phyloP scores from a whole-genome alignment of 768 basidiomycete species.

The Coprinopsis strossmayeri region DNA sequence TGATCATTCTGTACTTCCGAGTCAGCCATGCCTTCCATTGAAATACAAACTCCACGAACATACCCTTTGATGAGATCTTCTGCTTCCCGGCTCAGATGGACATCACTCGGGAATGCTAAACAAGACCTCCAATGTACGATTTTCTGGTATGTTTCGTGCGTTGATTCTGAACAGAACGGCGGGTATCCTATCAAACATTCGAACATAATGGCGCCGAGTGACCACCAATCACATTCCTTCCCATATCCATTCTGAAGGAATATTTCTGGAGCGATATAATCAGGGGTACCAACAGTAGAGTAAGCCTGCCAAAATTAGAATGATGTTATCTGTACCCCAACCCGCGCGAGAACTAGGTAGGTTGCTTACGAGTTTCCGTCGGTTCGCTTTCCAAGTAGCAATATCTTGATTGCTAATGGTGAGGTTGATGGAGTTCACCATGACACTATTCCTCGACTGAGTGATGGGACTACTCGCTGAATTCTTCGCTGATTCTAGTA shows the following conservation, averaged over 20 bases:
- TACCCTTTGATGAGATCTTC: slow-evolving; percentile 85
- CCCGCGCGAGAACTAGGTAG: neutral
- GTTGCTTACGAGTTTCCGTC: slow-evolving; percentile 77
- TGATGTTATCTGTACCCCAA: neutral
- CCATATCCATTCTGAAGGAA: slow-evolving; percentile 97
- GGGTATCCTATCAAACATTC: slow-evolving; percentile 97
- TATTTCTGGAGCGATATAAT: slow-evolving; percentile 95
- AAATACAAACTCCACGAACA: slow-evolving; percentile 14
- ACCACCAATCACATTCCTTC: slow-evolving; percentile 99
- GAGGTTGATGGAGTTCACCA: slow-evolving; percentile 95
- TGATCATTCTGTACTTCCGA: slow-evolving; percentile 56
- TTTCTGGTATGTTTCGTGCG: slow-evolving; percentile 97
- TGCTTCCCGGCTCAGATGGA: slow-evolving; percentile 85
- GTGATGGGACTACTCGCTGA: slow-evolving; percentile 35
- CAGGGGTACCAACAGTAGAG: slow-evolving; percentile 96
- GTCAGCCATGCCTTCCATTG: neutral
- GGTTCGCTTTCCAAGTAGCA: slow-evolving; percentile 98
- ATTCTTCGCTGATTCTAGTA: slow-evolving; percentile 65
- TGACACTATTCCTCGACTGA: slow-evolving; percentile 82
- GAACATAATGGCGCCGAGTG: slow-evolving; percentile 96
- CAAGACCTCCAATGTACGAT: slow-evolving; percentile 92
- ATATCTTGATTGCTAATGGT: slow-evolving; percentile 95
- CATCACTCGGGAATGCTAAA: slow-evolving; percentile 88
- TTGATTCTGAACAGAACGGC: slow-evolving; percentile 91
- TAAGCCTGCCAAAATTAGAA: slow-evolving; percentile 59